A percentile compares a stretch with the other conserved stretches of the same genome.
phyloP scores from a whole-genome alignment of 2,329 filamentous ascomycete species.

The Paraconiothyrium brasiliense region DNA sequence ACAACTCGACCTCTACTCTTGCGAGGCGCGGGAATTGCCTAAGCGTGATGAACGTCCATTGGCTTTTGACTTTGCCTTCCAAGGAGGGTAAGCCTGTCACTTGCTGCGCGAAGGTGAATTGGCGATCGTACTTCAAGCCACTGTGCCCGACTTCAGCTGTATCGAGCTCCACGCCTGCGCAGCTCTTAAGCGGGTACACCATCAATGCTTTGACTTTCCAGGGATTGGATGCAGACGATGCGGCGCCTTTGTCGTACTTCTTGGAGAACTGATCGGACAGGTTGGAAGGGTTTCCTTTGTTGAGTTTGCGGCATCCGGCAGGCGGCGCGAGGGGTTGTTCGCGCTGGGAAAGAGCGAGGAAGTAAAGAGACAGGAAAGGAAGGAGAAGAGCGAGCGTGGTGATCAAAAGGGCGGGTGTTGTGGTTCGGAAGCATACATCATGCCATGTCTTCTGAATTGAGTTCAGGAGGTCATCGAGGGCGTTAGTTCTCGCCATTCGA shows the following conservation, averaged over 20 bases:
- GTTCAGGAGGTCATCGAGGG: slow-evolving; percentile 27
- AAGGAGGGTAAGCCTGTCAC: slow-evolving; percentile 54
- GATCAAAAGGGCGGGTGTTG: slow-evolving; percentile 26
- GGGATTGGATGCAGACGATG: slow-evolving; percentile 34
- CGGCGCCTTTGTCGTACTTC: slow-evolving; percentile 53
- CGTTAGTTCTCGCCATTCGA: slow-evolving; percentile 27
- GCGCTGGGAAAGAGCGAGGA: slow-evolving; percentile 35
- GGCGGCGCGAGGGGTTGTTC: slow-evolving; percentile 38
- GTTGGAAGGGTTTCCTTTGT: slow-evolving; percentile 60
- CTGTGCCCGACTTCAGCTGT: slow-evolving; percentile 70
- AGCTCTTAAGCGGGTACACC: slow-evolving; percentile 87
- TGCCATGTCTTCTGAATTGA: slow-evolving; percentile 22
- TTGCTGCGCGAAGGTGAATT: slow-evolving; percentile 82
- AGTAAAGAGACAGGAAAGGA: slow-evolving; percentile 33
- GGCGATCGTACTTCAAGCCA: slow-evolving; percentile 80
- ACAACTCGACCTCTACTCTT: slow-evolving; percentile 72
- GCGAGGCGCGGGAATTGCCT: slow-evolving; percentile 75
- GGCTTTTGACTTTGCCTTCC: slow-evolving; percentile 51
- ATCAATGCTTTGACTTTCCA: slow-evolving; percentile 73
- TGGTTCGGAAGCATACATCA: slow-evolving; percentile 24
- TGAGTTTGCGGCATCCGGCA: slow-evolving; percentile 63
- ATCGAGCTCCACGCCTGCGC: slow-evolving; percentile 76
- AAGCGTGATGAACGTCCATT: slow-evolving; percentile 77
- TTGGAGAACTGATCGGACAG: slow-evolving; percentile 65
- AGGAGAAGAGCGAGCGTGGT: slow-evolving; percentile 28